These are phyloP conservation scores for Camellia lanceoleosa DNA, from an alignment of 148 eudicot genomes.

Conservation along the genomic window DNA sequence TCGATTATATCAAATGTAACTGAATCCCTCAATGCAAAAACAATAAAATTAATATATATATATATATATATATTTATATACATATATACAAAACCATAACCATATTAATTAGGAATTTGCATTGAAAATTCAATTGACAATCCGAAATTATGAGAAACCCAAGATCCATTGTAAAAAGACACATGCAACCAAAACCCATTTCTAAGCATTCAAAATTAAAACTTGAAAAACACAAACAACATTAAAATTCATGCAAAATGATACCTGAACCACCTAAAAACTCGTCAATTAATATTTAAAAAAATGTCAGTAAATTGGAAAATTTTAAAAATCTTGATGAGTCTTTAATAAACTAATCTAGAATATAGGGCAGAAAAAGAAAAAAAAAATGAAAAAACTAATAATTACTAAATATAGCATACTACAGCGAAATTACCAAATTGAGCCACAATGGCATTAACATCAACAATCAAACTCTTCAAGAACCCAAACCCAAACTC, in stretches of 20 bases:
- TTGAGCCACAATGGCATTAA: neutral
- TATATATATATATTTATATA: no score
- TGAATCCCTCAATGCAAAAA: neutral
- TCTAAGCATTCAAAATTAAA: neutral
- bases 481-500: constrained; percentile 6
- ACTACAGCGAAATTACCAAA: neutral
- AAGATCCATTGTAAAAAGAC: constrained; percentile 5
- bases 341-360: neutral
- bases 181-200: constrained; percentile 14
- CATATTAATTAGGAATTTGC: neutral
- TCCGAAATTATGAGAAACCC: neutral
- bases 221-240: neutral
- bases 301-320: neutral
- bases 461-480: neutral
- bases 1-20: neutral
- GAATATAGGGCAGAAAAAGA: neutral
- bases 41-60: no score
- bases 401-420: neutral
- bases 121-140: neutral
- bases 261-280: no score
- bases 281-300: neutral
- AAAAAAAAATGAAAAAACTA: neutral
- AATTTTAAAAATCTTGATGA: constrained; percentile 4
- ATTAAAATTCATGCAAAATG: constrained; percentile 2
- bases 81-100: neutral